Percentiles rank a stretch among this genome's conserved stretches.
These are phyloP conservation scores for Quaeritorhiza haematococci DNA, from an alignment of 371 early-diverging fungal species.

Conservation along the genomic window DNA sequence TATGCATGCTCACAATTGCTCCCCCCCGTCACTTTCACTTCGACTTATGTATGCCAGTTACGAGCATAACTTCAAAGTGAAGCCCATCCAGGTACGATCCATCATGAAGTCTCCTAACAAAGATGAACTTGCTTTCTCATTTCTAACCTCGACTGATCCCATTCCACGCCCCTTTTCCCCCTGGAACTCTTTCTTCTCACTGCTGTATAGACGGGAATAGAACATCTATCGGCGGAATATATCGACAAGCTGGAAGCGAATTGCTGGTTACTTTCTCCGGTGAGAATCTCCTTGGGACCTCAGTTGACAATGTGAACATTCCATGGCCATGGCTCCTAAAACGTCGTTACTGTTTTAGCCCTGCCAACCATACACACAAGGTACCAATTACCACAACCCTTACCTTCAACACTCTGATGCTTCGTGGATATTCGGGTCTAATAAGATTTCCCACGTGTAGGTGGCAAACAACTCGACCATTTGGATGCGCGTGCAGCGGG, in stretches of 20 bases:
- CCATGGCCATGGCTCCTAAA: slow-evolving; percentile 15
- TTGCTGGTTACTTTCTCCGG: slow-evolving; percentile 74
- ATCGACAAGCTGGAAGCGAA: slow-evolving; percentile 41
- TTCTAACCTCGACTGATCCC: too few species aligned
- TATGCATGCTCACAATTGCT: not conserved
- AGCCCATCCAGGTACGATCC: slow-evolving; percentile 7
- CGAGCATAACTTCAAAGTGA: slow-evolving; percentile 15
- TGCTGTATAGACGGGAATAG: slow-evolving; percentile 8
- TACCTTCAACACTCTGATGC: slow-evolving; percentile 3
- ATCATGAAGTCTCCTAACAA: not conserved
- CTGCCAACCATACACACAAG: slow-evolving; percentile 59
- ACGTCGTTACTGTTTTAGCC: slow-evolving; percentile 43
- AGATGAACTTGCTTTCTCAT: too few species aligned
- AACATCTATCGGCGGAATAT: slow-evolving; percentile 7
- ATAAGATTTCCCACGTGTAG: slow-evolving; percentile 1
- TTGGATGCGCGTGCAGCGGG: slow-evolving; percentile 37
- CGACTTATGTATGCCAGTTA: slow-evolving; percentile 13
- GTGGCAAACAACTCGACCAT: slow-evolving; percentile 38
- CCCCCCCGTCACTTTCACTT: not conserved
- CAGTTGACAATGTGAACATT: slow-evolving; percentile 10
- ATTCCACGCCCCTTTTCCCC: not conserved
- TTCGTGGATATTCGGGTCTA: not conserved
- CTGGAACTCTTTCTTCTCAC: not conserved
- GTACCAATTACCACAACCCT: not conserved
- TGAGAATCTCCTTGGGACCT: not conserved